Base-by-base conservation (phyloP, 192 early-diverging fungal species). In the Irineochytrium annulatum region DNA sequence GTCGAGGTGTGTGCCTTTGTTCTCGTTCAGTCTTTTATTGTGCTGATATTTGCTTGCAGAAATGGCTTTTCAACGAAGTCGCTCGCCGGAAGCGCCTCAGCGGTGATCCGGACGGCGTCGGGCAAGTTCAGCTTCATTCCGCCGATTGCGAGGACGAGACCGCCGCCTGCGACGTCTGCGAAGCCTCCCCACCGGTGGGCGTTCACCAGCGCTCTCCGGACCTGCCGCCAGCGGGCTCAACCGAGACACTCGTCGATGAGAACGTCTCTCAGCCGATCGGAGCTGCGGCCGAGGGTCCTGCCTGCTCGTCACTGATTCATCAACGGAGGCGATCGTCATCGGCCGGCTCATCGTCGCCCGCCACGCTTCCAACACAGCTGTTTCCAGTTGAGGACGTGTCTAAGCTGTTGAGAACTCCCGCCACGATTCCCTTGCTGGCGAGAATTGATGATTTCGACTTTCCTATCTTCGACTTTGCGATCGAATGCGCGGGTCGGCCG, bases 61-160 rank as follows among this genome's bases (percentile, higher is more conserved):
- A 77, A 66, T 80, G 78, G 78, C 68, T 80, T 1, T 80, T 80
- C 63, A 77, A 72, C 34, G 72, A 78, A 54, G 55, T 81, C 5
- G 79, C 75, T 17, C 62, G 56, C 16, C 33, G 65, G 2, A 46
- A 49, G 46, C 17, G 46, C 5, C 46, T 49, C 11, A 24, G 24
- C 13, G 24, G 22, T 5, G 46, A 49, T 5, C 11, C 24, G 8
- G 46, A 49, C 17, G 46, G 11, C 26, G 46, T 17, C 26, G 46
- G 46, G 6, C 11, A 8, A 8, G 22, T 49, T 8, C 46, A 49
- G 46, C 13, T 8, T 5, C 6, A 22, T 14, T 8, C 13, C 24
- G 6, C 46, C 5, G 46, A 24, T 14, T 8, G 11, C 37, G 37
- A 41, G 37, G 37, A 41, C n/a, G 46, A 49, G 11, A 24, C 13